Evolutionary conservation across 495 filamentous ascomycete species (phyloP).

Genomic region (Tuber microsphaerosporum): DNA sequence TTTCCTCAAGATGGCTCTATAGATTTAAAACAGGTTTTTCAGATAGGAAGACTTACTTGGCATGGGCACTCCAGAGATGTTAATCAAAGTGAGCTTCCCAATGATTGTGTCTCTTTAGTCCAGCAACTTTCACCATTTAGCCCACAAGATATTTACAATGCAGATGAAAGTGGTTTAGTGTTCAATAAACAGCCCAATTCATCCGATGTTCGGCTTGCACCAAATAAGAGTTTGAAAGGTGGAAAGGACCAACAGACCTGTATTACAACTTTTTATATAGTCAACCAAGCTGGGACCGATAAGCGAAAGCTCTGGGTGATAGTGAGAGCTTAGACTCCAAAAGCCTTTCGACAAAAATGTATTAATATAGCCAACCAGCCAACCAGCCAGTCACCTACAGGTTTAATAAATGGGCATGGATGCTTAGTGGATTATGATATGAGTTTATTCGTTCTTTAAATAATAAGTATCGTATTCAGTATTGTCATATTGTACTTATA

Average conservation of each 20-base stretch:
- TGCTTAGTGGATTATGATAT: constrained; percentile 31
- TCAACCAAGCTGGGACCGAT: constrained; percentile 27
- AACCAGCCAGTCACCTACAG: constrained; percentile 30
- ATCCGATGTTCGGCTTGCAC: background rate
- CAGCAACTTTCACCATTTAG: constrained; percentile 20
- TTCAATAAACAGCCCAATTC: constrained; percentile 22
- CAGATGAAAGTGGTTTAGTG: constrained; percentile 20
- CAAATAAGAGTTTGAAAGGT: background rate
- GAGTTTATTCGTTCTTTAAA: constrained; percentile 31
- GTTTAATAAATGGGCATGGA: constrained; percentile 26
- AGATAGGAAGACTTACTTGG: constrained; percentile 27
- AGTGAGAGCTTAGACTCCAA: constrained; percentile 19
- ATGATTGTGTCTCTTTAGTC: constrained; percentile 19
- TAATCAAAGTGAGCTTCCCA: background rate
- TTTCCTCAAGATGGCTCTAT: constrained; percentile 27
- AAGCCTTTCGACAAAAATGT: constrained; percentile 15
- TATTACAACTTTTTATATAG: constrained; percentile 28
- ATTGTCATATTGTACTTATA: constrained; percentile 24
- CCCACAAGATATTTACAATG: constrained; percentile 21
- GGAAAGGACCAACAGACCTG: constrained; percentile 4
- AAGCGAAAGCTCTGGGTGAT: constrained; percentile 27
- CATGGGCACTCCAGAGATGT: constrained; percentile 11
- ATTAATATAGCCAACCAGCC: constrained; percentile 26
- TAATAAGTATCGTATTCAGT: constrained; percentile 19
- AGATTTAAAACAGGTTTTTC: constrained; percentile 28